Evolutionary conservation across 345 rosid species (phyloP).

Genomic region (Brassica nigra): DNA sequence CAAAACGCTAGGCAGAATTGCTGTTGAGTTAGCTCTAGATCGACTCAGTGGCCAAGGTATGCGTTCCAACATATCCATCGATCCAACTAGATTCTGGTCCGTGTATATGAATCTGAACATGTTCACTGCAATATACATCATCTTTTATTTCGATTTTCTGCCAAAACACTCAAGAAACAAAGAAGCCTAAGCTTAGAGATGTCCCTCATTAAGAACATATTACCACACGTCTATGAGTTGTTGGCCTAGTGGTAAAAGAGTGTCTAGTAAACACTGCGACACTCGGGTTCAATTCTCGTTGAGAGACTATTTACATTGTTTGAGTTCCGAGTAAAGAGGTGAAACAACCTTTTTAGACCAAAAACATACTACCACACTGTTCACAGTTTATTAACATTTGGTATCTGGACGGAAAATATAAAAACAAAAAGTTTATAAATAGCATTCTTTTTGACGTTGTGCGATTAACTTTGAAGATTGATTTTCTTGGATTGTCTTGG

Average conservation of each 20-base stretch:
- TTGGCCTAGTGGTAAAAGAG: too few relatives aligned
- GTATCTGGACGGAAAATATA: not conserved
- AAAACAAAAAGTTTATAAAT: not conserved
- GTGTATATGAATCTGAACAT: slow-evolving; percentile 17
- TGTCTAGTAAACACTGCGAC: too few relatives aligned
- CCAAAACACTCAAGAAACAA: slow-evolving; percentile 10
- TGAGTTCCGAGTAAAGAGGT: too few relatives aligned
- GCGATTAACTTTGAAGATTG: not conserved
- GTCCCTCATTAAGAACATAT: not conserved
- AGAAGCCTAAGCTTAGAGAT: slow-evolving; percentile 14
- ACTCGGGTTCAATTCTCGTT: too few relatives aligned
- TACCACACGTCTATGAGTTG: not conserved
- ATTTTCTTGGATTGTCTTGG: slow-evolving; percentile 32
- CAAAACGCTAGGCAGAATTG: not conserved
- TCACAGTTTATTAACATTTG: slow-evolving; percentile 1
- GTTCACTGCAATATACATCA: slow-evolving; percentile 21
- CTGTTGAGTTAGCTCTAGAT: slow-evolving; percentile 5
- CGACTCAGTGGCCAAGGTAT: slow-evolving; percentile 30
- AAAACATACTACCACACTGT: not conserved
- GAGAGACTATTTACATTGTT: too few relatives aligned
- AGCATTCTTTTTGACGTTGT: not conserved
- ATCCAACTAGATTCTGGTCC: slow-evolving; percentile 21
- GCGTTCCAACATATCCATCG: not conserved
- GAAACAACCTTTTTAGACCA: too few relatives aligned
- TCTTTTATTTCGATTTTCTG: slow-evolving; percentile 1